Evolutionary conservation across 345 rosid species (phyloP), one percentile per base, ranked within the genome.

Genomic region (Acer yangbiense): DNA sequence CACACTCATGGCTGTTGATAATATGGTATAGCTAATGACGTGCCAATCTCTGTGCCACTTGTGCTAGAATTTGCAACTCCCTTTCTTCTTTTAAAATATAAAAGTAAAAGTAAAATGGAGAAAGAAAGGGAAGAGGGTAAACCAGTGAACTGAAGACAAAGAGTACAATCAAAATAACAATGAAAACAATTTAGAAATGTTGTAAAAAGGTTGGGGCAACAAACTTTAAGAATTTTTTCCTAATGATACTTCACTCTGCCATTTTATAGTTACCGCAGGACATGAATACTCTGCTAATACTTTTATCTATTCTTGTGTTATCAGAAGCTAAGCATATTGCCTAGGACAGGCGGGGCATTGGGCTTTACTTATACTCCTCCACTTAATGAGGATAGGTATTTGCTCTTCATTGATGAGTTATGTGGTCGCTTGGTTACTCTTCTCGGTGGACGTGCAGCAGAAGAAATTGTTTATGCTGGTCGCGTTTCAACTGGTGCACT

Each of bases 401-500:
- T 97, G 65, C 95, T 97, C 72, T 94, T 92, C 82, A 90, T 94
- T 80, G 99, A 97, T 74, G 99, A 97, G 76, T 80, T 97, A 54
- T 93, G 86, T 72, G 99, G 99, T 21, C 97, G 96, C 65, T 84
- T 97, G 88, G 99, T 93, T 65, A 97, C 98, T 44, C 98, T 97
- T 77, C 92, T 97, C 43, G 98, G 98, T 78, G 99, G 99, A 35
- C 97, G 98, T 72, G 99, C 99, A 71, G 99, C 99, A 46, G 98
- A 97, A 89, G 94, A 94, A 81, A 84, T 94, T 77, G 87, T 90
- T 2, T 97, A 94, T 82, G 89, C 98, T 7, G 98, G 99, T 48
- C 93, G 97, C 76, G 85, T 94, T 78, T 90, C 97, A 65, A 97
- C 98, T 1, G 98, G 98, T 73, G 97, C 99, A 32, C 88, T 97